These are phyloP conservation scores for Wickerhamomyces chambardii DNA, from an alignment of 805 yeast species.

Conservation along the genomic window DNA sequence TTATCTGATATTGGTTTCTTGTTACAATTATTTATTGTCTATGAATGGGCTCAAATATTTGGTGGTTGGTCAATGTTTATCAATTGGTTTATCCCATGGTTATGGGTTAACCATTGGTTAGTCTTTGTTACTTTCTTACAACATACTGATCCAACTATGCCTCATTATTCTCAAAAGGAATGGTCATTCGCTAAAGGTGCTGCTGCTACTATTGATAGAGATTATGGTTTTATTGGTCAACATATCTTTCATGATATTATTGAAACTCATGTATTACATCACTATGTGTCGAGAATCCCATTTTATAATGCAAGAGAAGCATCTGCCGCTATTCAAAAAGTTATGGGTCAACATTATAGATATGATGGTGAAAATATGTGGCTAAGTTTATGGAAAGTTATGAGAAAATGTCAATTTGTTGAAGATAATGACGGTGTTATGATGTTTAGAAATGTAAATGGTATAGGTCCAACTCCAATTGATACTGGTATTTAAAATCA, in stretches of 20 bases:
- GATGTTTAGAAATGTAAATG: conserved; percentile 57
- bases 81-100: conserved; percentile 51
- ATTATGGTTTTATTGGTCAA: conserved; percentile 50
- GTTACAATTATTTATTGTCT: conserved; percentile 32
- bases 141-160: conserved; percentile 52
- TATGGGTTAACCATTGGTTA: conserved; percentile 57
- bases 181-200: conserved; percentile 66
- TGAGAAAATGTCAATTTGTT: conserved; percentile 62
- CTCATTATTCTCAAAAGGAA: conserved; percentile 45
- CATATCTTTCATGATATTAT: conserved; percentile 49
- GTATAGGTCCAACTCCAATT: conserved; percentile 27
- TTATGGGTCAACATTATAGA: conserved; percentile 43
- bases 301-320: conserved; percentile 49
- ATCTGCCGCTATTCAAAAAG: conserved; percentile 37
- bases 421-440: conserved; percentile 59
- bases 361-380: conserved; percentile 48
- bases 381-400: conserved; percentile 44
- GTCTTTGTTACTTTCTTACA: conserved; percentile 55
- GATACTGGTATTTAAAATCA: too few species aligned
- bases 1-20: conserved; percentile 49
- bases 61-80: conserved; percentile 42
- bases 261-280: conserved; percentile 51
- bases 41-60: conserved; percentile 39
- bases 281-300: conserved; percentile 45
- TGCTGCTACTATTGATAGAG: conserved; percentile 56